Conservation (phyloP, 345 rosid genomes). For the Pistacia atlantica region DNA sequence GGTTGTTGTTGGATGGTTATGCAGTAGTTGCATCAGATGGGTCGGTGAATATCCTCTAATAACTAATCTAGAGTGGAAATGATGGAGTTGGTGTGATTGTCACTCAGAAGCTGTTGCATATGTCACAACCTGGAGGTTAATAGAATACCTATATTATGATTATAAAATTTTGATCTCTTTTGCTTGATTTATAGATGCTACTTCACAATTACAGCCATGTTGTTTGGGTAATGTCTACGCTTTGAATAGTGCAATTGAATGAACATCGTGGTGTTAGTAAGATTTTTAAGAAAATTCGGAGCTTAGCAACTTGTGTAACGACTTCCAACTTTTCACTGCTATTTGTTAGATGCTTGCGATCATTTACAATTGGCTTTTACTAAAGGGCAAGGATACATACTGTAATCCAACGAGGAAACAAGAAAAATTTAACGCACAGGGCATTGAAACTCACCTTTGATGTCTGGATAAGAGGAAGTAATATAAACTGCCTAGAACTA, state of each 20-base stretch:
- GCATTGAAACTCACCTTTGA: too few relatives aligned
- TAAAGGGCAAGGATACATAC: not conserved
- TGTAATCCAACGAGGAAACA: too few relatives aligned
- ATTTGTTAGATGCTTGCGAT: not conserved
- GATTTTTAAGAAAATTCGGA: not conserved
- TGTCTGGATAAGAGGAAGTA: not conserved
- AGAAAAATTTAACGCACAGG: too few relatives aligned
- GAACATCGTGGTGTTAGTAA: not conserved
- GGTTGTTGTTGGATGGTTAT: constrained; percentile 79
- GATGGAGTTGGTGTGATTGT: constrained; percentile 81
- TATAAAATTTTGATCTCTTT: not conserved
- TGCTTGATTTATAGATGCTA: not conserved
- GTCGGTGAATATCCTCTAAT: constrained; percentile 83
- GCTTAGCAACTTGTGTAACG: not conserved
- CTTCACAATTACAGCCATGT: not conserved
- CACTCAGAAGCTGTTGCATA: constrained; percentile 90
- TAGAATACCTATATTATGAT: constrained; percentile 1
- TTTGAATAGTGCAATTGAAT: not conserved
- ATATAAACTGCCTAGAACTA: not conserved
- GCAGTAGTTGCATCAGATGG: constrained; percentile 96
- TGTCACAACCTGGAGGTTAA: constrained; percentile 97
- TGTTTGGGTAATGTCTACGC: not conserved
- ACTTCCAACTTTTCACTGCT: not conserved
- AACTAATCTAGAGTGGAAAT: constrained; percentile 89
- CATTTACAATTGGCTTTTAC: not conserved